A percentile compares a stretch with the other conserved stretches of the same genome.
Conservation (phyloP, 2,329 filamentous ascomycete genomes). For the Clarireedia sp. region DNA sequence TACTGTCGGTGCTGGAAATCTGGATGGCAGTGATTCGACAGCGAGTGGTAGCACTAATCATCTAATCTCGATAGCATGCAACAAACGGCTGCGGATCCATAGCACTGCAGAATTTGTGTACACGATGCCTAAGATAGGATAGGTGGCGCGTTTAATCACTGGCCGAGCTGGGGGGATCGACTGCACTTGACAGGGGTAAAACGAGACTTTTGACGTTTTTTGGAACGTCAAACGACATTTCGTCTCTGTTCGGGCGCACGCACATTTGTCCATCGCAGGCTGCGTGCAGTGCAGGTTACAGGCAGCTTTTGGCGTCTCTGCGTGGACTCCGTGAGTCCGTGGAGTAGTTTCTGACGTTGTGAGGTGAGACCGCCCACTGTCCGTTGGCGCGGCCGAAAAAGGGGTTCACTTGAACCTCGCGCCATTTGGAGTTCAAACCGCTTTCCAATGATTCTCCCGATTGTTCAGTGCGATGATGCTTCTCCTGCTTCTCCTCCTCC, state of each 20-base stretch:
- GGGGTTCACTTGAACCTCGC: background rate
- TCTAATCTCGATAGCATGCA: background rate
- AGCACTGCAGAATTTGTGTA: background rate
- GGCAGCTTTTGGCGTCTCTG: background rate
- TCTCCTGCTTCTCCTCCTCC: background rate
- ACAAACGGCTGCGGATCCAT: background rate
- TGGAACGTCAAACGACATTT: background rate
- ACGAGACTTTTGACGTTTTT: background rate
- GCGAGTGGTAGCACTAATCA: background rate
- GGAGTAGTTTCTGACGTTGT: no score
- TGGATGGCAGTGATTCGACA: slow-evolving; percentile 1
- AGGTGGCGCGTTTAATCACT: slow-evolving; percentile 5
- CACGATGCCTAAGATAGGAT: slow-evolving; percentile 3
- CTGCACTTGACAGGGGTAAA: slow-evolving; percentile 7
- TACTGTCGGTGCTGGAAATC: slow-evolving; percentile 3
- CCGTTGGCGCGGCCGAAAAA: slow-evolving; percentile 3
- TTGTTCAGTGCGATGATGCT: background rate
- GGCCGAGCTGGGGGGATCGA: background rate
- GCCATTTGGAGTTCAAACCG: background rate
- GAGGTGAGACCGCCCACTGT: no score
- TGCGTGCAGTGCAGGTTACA: background rate
- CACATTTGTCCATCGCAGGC: background rate
- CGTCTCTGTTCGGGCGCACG: background rate
- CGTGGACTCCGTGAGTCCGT: no score
- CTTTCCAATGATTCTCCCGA: background rate